Base-by-base conservation (phyloP, 2,329 filamentous ascomycete species). In the Diaporthe helianthi region DNA sequence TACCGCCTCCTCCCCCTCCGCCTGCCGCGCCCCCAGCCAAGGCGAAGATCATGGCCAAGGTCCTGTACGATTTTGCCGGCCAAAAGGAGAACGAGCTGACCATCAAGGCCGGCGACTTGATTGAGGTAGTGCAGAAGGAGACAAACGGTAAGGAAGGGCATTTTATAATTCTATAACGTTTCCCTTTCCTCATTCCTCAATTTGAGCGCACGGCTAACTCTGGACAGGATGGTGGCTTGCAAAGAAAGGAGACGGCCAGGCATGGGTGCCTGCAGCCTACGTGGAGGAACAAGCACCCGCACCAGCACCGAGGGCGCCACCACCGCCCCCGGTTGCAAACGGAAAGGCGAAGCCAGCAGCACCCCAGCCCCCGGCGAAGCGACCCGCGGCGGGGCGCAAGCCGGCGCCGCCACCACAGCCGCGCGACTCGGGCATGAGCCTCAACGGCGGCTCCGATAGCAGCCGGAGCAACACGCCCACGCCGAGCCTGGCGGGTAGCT, bases 201-300 rank as follows among this genome's bases (percentile, higher is more conserved):
- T 33, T 12, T 47, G 7, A 26, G 17, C 3, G 36, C 15, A 55
- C 38, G 65, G 74, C 79, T 80, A 70, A 81, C 68, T 24, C n/a
- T 3, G 24, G 52, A 47, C 74, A 97, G 95, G 96, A 65, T 99
- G 96, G 96, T 98, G 95, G 95, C 85, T 98, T 55, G 96, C 91
- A 72, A 95, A 93, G 83, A 92, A 91, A 72, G 81, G 73, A 7
- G 74, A 75, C 5, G 88, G 88, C n/a, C 93, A 96, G 80, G 96
- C 94, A 64, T 99, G 96, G 96, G 89, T 96, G 3, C 96, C 96
- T 0, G 92, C 94, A 24, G 93, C 95, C 24, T 99, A 99, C 76
- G 91, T 99, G 10, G 92, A 98, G 80, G 94, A 98, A 80, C 87
- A 92, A 77, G 86, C 86, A 29, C 83, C 87, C n/a, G 83, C 85